These are phyloP conservation scores for Starmerella floris DNA, from an alignment of 805 yeast species.

Conservation along the genomic window DNA sequence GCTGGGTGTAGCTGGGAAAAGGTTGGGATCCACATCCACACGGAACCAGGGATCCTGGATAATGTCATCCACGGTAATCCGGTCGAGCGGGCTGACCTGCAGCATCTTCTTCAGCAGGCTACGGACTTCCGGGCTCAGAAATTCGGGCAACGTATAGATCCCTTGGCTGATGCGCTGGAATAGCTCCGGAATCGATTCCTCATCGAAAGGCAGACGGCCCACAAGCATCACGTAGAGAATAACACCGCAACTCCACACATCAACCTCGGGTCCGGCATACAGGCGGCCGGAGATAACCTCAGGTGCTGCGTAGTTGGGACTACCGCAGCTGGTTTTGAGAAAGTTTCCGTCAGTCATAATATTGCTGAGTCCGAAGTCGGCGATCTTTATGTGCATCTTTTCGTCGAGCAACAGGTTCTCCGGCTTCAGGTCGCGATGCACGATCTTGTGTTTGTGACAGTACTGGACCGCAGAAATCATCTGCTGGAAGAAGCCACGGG, in stretches of 20 bases:
- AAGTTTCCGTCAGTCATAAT: slow-evolving; percentile 97
- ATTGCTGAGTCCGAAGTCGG: slow-evolving; percentile 88
- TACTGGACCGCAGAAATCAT: slow-evolving; percentile 93
- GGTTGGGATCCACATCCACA: slow-evolving; percentile 63
- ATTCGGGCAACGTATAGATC: slow-evolving; percentile 80
- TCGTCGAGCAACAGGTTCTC: slow-evolving; percentile 85
- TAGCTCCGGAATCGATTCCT: slow-evolving; percentile 85
- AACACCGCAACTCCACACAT: slow-evolving; percentile 96
- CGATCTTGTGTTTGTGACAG: slow-evolving; percentile 92
- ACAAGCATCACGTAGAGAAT: slow-evolving; percentile 90
- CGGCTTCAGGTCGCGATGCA: slow-evolving; percentile 91
- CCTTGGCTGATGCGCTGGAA: slow-evolving; percentile 89
- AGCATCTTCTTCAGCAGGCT: slow-evolving; percentile 74
- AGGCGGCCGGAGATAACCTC: slow-evolving; percentile 89
- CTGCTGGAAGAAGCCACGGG: slow-evolving; percentile 87
- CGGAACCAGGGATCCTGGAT: slow-evolving; percentile 92
- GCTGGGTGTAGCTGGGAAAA: slow-evolving; percentile 42
- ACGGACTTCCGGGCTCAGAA: slow-evolving; percentile 73
- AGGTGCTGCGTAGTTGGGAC: slow-evolving; percentile 96
- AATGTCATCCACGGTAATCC: slow-evolving; percentile 84
- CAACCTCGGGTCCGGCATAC: slow-evolving; percentile 97
- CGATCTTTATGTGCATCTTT: slow-evolving; percentile 81
- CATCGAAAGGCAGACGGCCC: slow-evolving; percentile 91
- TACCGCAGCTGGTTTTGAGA: slow-evolving; percentile 86
- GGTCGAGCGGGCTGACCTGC: slow-evolving; percentile 84